phyloP scores from a whole-genome alignment of 75 land plant species.

The Adiantum capillusveneris region DNA sequence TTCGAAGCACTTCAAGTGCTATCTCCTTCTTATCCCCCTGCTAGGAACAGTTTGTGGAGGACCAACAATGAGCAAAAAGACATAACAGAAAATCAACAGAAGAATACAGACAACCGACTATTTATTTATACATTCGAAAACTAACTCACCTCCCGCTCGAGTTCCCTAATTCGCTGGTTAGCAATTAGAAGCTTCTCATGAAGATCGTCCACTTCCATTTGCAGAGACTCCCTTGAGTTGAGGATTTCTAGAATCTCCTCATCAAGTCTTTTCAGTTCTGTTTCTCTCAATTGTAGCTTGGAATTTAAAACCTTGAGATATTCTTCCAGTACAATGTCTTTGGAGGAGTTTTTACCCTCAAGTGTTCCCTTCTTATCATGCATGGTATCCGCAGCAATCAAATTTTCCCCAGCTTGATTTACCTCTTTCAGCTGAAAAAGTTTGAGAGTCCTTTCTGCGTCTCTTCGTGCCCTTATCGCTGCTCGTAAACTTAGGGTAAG shows the following conservation, averaged over 20 bases:
- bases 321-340: neutral
- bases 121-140: no score
- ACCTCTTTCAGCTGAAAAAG: neutral
- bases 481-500: conserved; percentile 14
- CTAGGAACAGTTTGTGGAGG: neutral
- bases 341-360: neutral
- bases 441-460: neutral
- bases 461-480: conserved; percentile 1
- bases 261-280: neutral
- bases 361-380: neutral
- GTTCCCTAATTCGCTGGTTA: conserved; percentile 3
- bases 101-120: no score
- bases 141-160: neutral
- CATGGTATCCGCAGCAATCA: neutral
- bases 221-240: neutral
- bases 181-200: conserved; percentile 6
- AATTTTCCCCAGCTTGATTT: neutral
- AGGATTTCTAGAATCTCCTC: neutral
- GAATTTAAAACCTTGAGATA: no score
- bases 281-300: neutral
- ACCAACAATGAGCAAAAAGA: no score
- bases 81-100: no score
- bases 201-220: conserved; percentile 3
- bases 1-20: conserved; percentile 30
- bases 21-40: conserved; percentile 48